These are phyloP conservation scores for Blastobotrys americana DNA, from an alignment of 805 yeast species.

Conservation along the genomic window DNA sequence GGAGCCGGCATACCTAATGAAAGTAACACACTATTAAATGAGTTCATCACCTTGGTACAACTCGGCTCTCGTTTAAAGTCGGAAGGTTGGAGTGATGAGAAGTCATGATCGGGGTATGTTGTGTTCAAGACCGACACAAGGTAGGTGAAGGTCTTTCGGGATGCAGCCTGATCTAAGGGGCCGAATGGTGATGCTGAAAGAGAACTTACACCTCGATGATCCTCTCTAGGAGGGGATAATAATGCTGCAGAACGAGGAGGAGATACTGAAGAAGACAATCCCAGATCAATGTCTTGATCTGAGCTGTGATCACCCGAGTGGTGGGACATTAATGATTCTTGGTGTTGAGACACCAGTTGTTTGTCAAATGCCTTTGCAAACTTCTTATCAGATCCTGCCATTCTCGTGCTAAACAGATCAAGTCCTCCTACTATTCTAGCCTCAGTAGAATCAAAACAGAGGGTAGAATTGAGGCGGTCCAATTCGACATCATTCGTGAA, in stretches of 20 bases:
- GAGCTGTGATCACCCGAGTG: slow-evolving; percentile 8
- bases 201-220: slow-evolving; percentile 4
- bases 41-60: slow-evolving; percentile 41
- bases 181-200: slow-evolving; percentile 66
- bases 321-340: slow-evolving; percentile 15
- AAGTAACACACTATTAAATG: slow-evolving; percentile 70
- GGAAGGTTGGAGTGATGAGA: slow-evolving; percentile 74
- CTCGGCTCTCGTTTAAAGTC: slow-evolving; percentile 50
- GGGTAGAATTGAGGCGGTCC: slow-evolving; percentile 82
- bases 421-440: slow-evolving; percentile 80
- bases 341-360: slow-evolving; percentile 49
- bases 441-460: slow-evolving; percentile 70
- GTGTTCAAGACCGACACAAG: slow-evolving; percentile 85
- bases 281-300: not conserved
- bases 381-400: slow-evolving; percentile 84
- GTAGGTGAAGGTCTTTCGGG: slow-evolving; percentile 84
- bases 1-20: slow-evolving; percentile 42
- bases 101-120: slow-evolving; percentile 94
- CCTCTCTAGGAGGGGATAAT: slow-evolving; percentile 24
- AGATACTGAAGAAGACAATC: slow-evolving; percentile 13
- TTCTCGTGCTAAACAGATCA: slow-evolving; percentile 90
- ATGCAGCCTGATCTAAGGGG: slow-evolving; percentile 75
- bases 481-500: slow-evolving; percentile 41
- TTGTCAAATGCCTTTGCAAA: slow-evolving; percentile 81
- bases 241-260: slow-evolving; percentile 23